phyloP scores from a whole-genome alignment of 2,329 filamentous ascomycete genomes.

The Ilyonectria mors-panacis region DNA sequence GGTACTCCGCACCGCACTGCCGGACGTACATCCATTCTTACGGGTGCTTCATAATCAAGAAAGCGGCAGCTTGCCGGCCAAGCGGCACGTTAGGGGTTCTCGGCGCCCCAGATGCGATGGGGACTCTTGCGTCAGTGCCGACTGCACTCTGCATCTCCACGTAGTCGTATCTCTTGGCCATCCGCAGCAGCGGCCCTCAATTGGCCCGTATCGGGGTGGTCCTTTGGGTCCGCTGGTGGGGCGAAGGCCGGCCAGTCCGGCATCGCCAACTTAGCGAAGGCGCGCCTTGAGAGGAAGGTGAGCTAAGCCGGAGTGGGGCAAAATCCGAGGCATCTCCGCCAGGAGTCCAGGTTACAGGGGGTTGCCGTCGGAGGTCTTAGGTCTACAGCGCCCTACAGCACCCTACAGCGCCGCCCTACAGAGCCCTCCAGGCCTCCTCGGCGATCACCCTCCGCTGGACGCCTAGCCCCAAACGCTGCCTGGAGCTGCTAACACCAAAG shows the following conservation, averaged over 20 bases:
- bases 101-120: conserved; percentile 15
- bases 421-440: conserved; percentile 8
- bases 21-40: not conserved
- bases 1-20: not conserved
- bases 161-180: conserved; percentile 8
- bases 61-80: conserved; percentile 9
- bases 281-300: conserved; percentile 11
- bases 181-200: not conserved
- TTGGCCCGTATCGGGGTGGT: not conserved
- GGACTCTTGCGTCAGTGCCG: conserved; percentile 3
- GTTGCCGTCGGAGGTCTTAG: not conserved
- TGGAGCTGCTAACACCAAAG: conserved; percentile 21
- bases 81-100: conserved; percentile 12
- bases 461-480: conserved; percentile 27
- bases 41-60: not conserved
- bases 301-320: conserved; percentile 20
- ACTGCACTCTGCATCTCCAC: not conserved
- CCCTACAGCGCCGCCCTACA: not conserved
- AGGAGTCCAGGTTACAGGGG: conserved; percentile 7
- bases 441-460: conserved; percentile 1
- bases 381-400: not conserved
- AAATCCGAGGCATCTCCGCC: conserved; percentile 19
- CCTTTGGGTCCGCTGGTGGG: conserved; percentile 11
- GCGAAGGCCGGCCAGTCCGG: conserved; percentile 23
- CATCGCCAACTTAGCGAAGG: conserved; percentile 20